Percentiles rank a stretch among this genome's conserved stretches.
These are phyloP conservation scores for Ustilago tritici DNA, from an alignment of 1,284 basidiomycete genomes.

Conservation along the genomic window DNA sequence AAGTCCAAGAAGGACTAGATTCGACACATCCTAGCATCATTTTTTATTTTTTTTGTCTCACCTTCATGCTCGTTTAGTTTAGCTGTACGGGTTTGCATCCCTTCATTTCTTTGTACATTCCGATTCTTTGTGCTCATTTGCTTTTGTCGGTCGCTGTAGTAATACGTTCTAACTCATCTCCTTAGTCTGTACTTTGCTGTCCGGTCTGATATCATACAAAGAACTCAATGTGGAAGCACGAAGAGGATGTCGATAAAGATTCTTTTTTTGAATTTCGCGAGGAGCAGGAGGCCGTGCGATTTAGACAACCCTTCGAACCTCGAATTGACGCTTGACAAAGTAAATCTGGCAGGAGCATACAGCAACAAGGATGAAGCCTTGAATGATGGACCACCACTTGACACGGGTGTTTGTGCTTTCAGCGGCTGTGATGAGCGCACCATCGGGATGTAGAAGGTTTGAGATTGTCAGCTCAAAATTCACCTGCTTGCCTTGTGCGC, in stretches of 20 bases:
- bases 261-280: background rate
- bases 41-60: background rate
- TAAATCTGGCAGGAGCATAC: conserved; percentile 98
- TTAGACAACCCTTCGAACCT: conserved; percentile 57
- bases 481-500: background rate
- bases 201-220: too few relatives aligned
- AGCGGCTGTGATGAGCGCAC: conserved; percentile 64
- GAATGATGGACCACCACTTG: conserved; percentile 98
- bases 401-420: conserved; percentile 83
- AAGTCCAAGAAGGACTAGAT: conserved; percentile 56
- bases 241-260: background rate
- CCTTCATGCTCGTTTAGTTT: conserved; percentile 3
- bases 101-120: conserved; percentile 8
- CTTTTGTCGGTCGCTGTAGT: conserved; percentile 27
- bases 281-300: background rate
- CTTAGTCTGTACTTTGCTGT: background rate
- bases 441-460: background rate
- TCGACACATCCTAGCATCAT: background rate
- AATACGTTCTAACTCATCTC: conserved; percentile 22
- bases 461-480: background rate
- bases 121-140: background rate
- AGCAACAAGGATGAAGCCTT: conserved; percentile 85
- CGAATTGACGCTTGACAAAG: conserved; percentile 82
- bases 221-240: too few relatives aligned
- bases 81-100: background rate